A percentile compares a stretch with the other conserved stretches of the same genome.
Conservation (phyloP, 2,329 filamentous ascomycete genomes). For the Xylaria digitata region DNA sequence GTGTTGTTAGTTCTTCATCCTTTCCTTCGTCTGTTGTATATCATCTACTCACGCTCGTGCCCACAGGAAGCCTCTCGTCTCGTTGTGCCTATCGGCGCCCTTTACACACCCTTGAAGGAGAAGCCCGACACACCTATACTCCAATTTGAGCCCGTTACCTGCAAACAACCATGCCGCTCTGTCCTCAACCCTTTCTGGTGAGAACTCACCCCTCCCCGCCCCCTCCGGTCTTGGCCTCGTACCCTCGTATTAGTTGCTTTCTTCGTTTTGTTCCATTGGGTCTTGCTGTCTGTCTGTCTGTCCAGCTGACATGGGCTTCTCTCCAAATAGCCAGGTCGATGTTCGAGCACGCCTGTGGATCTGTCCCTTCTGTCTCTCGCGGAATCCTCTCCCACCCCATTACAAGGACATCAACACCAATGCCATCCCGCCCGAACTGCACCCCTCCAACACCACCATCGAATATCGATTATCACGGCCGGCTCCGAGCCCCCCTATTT, state of each 20-base stretch:
- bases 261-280: neutral
- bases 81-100: constrained; percentile 93
- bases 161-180: constrained; percentile 94
- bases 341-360: constrained; percentile 87
- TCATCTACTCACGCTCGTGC: constrained; percentile 44
- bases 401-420: constrained; percentile 91
- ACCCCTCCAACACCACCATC: constrained; percentile 86
- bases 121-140: constrained; percentile 89
- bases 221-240: neutral
- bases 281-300: neutral
- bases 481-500: constrained; percentile 86
- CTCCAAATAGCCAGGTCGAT: constrained; percentile 76
- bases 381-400: constrained; percentile 84
- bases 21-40: constrained; percentile 35
- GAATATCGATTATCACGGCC: constrained; percentile 85
- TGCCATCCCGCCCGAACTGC: constrained; percentile 84
- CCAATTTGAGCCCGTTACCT: constrained; percentile 96
- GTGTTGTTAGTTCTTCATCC: constrained; percentile 75
- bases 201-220: constrained; percentile 45
- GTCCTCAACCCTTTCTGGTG: constrained; percentile 98
- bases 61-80: constrained; percentile 88
- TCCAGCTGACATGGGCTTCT: constrained; percentile 27
- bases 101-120: constrained; percentile 96
- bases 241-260: neutral
- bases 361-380: constrained; percentile 86